phyloP scores from a whole-genome alignment of 2,329 filamentous ascomycete species.

The Clonostachys rosea region DNA sequence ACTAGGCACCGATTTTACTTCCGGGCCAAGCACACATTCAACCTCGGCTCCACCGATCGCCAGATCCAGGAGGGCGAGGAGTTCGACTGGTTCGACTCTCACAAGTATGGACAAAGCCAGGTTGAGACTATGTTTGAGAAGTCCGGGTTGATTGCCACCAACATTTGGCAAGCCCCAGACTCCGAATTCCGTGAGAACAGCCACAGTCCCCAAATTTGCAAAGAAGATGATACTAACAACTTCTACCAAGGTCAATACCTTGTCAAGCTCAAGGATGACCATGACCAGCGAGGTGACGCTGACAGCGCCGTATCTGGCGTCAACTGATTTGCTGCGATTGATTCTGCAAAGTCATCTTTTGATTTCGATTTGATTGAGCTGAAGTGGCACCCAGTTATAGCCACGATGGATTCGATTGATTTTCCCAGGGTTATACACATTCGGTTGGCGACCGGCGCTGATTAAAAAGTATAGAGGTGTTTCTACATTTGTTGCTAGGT shows the following conservation, averaged over 20 bases:
- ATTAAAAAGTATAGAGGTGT: not conserved
- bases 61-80: constrained; percentile 23
- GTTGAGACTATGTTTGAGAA: constrained; percentile 32
- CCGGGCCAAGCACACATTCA: constrained; percentile 24
- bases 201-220: not conserved
- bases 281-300: constrained; percentile 23
- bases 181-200: constrained; percentile 31
- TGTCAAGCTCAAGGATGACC: constrained; percentile 19
- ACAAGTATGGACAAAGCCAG: constrained; percentile 29
- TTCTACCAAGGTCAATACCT: constrained; percentile 26
- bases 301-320: constrained; percentile 29
- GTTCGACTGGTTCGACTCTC: constrained; percentile 37
- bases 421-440: not conserved
- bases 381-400: too few relatives aligned
- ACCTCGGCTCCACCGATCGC: constrained; percentile 12
- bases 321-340: not conserved
- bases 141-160: constrained; percentile 26
- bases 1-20: constrained; percentile 34
- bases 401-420: not conserved
- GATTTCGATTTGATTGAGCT: too few relatives aligned
- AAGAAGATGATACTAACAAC: not conserved
- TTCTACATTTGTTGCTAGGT: constrained; percentile 17
- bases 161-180: constrained; percentile 25
- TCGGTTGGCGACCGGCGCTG: not conserved
- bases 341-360: not conserved